These are phyloP conservation scores for Boletus rex-veris DNA, from an alignment of 768 basidiomycete species.

Conservation along the genomic window DNA sequence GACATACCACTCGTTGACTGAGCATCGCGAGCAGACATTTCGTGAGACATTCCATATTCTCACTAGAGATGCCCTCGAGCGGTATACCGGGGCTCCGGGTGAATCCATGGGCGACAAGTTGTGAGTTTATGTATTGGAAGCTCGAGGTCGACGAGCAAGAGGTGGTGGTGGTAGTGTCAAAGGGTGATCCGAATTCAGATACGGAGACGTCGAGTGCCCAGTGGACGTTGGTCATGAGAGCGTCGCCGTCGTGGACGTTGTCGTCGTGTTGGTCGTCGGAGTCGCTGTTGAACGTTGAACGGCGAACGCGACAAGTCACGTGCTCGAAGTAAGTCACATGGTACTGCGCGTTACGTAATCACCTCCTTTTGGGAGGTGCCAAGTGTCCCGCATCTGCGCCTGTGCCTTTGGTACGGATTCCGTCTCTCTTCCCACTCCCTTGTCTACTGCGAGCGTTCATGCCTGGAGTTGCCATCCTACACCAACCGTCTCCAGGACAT, in stretches of 20 bases:
- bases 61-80: conserved; percentile 58
- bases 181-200: conserved; percentile 41
- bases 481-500: conserved; percentile 33
- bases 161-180: conserved; percentile 43
- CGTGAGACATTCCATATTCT: conserved; percentile 53
- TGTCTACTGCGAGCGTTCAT: conserved; percentile 26
- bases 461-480: conserved; percentile 42
- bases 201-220: conserved; percentile 50
- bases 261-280: conserved; percentile 8
- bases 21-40: conserved; percentile 79
- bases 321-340: conserved; percentile 11
- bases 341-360: conserved; percentile 31
- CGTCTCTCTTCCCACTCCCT: neutral
- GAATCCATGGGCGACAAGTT: conserved; percentile 82
- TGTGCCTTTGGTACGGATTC: conserved; percentile 2
- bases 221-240: conserved; percentile 36
- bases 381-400: conserved; percentile 9
- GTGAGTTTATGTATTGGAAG: conserved; percentile 76
- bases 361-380: neutral
- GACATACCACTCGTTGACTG: conserved; percentile 70
- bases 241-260: conserved; percentile 15
- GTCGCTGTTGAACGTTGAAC: conserved; percentile 22
- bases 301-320: conserved; percentile 27
- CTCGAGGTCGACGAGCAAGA: conserved; percentile 53
- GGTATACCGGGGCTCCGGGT: conserved; percentile 58